Evolutionary conservation across 164 flowering plant genomes (phyloP).

Genomic region (Vitis amurensis): DNA sequence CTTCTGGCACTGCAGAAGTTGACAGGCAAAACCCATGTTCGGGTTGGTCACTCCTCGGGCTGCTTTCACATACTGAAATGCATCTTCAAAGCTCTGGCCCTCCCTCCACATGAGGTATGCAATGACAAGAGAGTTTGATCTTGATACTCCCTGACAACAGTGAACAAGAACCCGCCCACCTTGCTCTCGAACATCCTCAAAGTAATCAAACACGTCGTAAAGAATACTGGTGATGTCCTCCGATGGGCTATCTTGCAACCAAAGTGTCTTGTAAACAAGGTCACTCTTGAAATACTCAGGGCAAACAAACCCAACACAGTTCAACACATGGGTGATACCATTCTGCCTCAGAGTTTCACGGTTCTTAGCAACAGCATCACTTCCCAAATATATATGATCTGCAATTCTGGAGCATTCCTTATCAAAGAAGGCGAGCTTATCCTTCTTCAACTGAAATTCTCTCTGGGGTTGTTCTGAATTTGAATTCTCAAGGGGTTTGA

Average conservation of each 20-base stretch:
- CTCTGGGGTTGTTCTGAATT: constrained; percentile 23
- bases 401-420: constrained; percentile 81
- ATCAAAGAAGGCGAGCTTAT: constrained; percentile 75
- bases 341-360: constrained; percentile 57
- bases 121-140: constrained; percentile 80
- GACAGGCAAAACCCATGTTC: constrained; percentile 88
- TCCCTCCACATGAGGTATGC: constrained; percentile 92
- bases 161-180: constrained; percentile 81
- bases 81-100: constrained; percentile 78
- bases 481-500: constrained; percentile 13
- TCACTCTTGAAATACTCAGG: constrained; percentile 85
- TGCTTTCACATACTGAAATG: constrained; percentile 75
- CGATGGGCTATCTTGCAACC: constrained; percentile 79
- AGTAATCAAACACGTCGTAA: constrained; percentile 88
- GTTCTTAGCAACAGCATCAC: constrained; percentile 76
- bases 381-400: constrained; percentile 77
- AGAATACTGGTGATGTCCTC: constrained; percentile 89
- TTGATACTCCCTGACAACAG: constrained; percentile 82
- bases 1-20: constrained; percentile 78
- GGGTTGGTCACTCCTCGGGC: constrained; percentile 84
- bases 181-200: constrained; percentile 79
- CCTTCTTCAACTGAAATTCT: constrained; percentile 59
- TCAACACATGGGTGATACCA: constrained; percentile 83
- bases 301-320: constrained; percentile 90
- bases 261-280: constrained; percentile 83